Conservation (phyloP, 306 rosid genomes). For the Styphnolobium japonicum region DNA sequence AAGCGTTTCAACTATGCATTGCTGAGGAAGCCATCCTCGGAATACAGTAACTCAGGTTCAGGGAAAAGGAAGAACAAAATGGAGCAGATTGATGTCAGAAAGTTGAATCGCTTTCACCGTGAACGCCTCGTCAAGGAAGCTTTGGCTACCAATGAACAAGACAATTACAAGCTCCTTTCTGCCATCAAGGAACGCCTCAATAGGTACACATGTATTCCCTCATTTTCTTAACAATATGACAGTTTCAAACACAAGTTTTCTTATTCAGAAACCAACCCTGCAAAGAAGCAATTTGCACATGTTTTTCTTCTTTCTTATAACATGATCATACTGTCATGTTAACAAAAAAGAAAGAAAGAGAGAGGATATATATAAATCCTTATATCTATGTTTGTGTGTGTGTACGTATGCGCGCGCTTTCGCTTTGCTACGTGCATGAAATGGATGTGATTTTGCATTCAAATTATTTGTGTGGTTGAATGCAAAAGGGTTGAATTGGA, state of each 20-base stretch:
- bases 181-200: constrained; percentile 73
- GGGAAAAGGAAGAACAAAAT: background rate
- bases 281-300: too few relatives aligned
- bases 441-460: background rate
- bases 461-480: background rate
- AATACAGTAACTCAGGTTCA: background rate
- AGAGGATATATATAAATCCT: too few relatives aligned
- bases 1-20: constrained; percentile 45
- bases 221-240: too few relatives aligned
- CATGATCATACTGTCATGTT: too few relatives aligned
- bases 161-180: constrained; percentile 61
- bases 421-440: background rate
- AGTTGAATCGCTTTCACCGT: constrained; percentile 48
- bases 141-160: constrained; percentile 73
- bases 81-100: constrained; percentile 59
- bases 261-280: too few relatives aligned
- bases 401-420: too few relatives aligned
- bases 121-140: constrained; percentile 66
- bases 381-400: background rate
- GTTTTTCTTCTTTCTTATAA: too few relatives aligned
- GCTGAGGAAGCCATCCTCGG: constrained; percentile 5
- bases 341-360: too few relatives aligned
- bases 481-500: constrained; percentile 63
- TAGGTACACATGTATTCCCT: too few relatives aligned
- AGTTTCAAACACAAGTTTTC: too few relatives aligned